A percentile compares a stretch with the other conserved stretches of the same genome.
phyloP scores from a whole-genome alignment of 2,329 filamentous ascomycete species.

The Colletotrichum trifolii region DNA sequence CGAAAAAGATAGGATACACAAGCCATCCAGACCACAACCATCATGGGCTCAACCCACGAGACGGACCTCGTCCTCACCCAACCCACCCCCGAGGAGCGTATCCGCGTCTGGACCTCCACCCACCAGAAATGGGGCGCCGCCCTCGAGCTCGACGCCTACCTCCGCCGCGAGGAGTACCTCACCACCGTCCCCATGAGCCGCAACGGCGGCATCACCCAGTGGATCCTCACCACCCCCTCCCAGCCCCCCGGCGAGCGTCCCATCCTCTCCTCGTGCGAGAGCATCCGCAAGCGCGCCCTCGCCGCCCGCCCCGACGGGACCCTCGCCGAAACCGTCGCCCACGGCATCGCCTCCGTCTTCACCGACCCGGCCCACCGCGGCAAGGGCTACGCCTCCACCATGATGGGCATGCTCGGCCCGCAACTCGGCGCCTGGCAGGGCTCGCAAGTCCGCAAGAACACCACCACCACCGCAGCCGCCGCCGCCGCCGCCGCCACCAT shows the following conservation, averaged over 20 bases:
- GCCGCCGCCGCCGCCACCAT: slow-evolving; percentile 1
- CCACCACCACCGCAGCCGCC: too few species aligned
- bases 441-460: slow-evolving; percentile 34
- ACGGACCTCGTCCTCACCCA: slow-evolving; percentile 58
- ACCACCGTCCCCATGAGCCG: slow-evolving; percentile 67
- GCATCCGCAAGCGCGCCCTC: slow-evolving; percentile 68
- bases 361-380: slow-evolving; percentile 75
- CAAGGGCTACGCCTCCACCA: slow-evolving; percentile 80
- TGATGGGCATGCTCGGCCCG: slow-evolving; percentile 74
- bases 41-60: slow-evolving; percentile 32
- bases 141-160: slow-evolving; percentile 65
- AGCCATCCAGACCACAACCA: background rate
- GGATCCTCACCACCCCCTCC: slow-evolving; percentile 68
- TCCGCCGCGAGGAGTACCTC: slow-evolving; percentile 69
- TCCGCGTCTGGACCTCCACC: slow-evolving; percentile 65
- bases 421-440: slow-evolving; percentile 52
- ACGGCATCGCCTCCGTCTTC: slow-evolving; percentile 86
- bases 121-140: slow-evolving; percentile 69
- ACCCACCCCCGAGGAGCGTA: slow-evolving; percentile 67
- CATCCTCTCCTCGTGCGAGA: slow-evolving; percentile 73
- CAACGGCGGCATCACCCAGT: slow-evolving; percentile 69
- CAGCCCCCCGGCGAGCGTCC: slow-evolving; percentile 55
- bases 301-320: slow-evolving; percentile 50
- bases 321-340: slow-evolving; percentile 66
- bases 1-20: background rate